Evolutionary conservation across 805 yeast genomes (phyloP).

Genomic region (Candida morakotiae): DNA sequence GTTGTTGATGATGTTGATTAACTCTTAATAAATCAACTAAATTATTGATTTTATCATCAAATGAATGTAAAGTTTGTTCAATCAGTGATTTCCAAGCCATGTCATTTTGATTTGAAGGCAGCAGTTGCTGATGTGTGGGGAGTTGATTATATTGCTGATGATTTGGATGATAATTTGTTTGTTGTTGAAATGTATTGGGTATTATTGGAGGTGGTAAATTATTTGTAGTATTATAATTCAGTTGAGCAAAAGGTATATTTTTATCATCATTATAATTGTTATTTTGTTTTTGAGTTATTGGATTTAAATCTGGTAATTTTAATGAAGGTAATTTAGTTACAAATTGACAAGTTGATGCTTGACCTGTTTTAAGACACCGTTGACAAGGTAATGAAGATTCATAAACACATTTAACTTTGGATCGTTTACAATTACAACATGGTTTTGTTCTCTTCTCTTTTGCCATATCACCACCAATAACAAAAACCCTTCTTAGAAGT

Average conservation of each 20-base stretch:
- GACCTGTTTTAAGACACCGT: constrained; percentile 49
- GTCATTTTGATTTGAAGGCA: constrained; percentile 9
- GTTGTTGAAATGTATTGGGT: neutral
- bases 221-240: neutral
- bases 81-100: constrained; percentile 30
- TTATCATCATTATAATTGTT: neutral
- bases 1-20: constrained; percentile 31
- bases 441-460: constrained; percentile 50
- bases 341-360: constrained; percentile 47
- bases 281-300: neutral
- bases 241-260: neutral
- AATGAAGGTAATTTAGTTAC: constrained; percentile 49
- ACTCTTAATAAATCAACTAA: constrained; percentile 30
- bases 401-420: constrained; percentile 61
- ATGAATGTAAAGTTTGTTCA: constrained; percentile 30
- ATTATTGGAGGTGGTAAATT: neutral
- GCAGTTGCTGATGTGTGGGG: neutral
- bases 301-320: constrained; percentile 20
- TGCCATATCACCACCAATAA: no score
- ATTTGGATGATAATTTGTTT: neutral
- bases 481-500: no score
- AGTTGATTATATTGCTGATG: neutral
- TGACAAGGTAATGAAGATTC: constrained; percentile 48
- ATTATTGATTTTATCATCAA: constrained; percentile 35
- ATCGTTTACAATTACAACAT: constrained; percentile 57